Evolutionary conservation across 495 filamentous ascomycete genomes (phyloP), one percentile per base, ranked within the genome.

Genomic region (Chaetomium tenue): DNA sequence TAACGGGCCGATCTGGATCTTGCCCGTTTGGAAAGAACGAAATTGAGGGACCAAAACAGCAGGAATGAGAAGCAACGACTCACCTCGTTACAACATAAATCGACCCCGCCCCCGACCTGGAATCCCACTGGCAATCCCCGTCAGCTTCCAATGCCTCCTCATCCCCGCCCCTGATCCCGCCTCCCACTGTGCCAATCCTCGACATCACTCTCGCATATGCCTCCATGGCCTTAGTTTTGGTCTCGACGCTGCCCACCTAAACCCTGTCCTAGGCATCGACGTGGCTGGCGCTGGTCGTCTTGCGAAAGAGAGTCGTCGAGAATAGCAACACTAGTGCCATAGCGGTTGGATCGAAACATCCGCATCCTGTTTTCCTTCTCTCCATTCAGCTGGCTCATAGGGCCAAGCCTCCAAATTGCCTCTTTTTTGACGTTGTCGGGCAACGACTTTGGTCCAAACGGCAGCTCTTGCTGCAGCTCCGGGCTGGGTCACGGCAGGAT

Each of bases 221-320:
- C 23, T 26, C 23, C 22, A 25, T 8, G 33, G 9, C 9, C 33
- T 3, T 37, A 1, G 23, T n/a, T 23, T n/a, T 12, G 22, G n/a
- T 57, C 9, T 11, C n/a, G 53, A 12, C 37, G 16, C 39, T 58
- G 40, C 16, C 13, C 13, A 15, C 22, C 2, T 13, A 30, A 30
- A 2, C 28, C 6, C 28, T n/a, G 47, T 20, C 52, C 30, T 25
- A 9, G 33, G n/a, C n/a, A 52, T 30, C 16, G 52, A 33, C 39
- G 30, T 40, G 53, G 23, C 53, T n/a, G 40, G 47, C 23, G 56
- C 56, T 20, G 40, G 56, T 28, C 56, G 25, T 58, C 25, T 6
- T 40, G 40, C 40, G 22, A n/a, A 40, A 46, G 15, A 12, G n/a
- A 26, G 40, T 44, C 11, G 40, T 18, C 53, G 3, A 42, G 42